Evolutionary conservation across 2,329 filamentous ascomycete genomes (phyloP), one percentile per base, ranked within the genome.

Genomic region (Gyromitra esculenta): DNA sequence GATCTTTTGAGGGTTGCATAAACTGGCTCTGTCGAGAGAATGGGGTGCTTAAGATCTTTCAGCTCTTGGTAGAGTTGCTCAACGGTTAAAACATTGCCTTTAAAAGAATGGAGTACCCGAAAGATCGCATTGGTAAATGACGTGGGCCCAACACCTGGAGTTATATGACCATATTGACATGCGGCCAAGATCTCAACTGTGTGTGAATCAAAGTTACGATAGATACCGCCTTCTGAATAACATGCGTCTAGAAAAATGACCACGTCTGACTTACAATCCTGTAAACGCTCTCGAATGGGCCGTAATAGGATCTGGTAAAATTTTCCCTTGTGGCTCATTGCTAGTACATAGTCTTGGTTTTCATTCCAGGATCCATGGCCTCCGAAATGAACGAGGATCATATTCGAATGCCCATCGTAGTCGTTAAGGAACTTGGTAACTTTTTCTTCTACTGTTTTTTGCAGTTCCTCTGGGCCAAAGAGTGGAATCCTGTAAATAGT

Each of bases 151-250:
- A 43, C 59, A 13, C 9, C 37, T 9, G 59, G 59, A 3, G 59
- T 63, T 11, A 7, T 6, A 6, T 7, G 3, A 7, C 31, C 11
- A 1, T 63, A 15, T 45, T 15, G 11, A 21, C 59, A 63, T 8
- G 59, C 59, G 6, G 59, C 39, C 15, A 63, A 15, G 13, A 63
- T 43, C 11, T 63, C 37, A n/a, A 63, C 59, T 21, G 59, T 63
- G 18, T 63, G 37, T 15, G 39, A 18, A n/a, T 63, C n/a, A 5
- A 2, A 13, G 4, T 11, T 13, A 9, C 59, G 59, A 15, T 43
- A 43, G 21, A 43, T 63, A 1, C 59, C 59, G 3, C n/a, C 59
- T 15, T 43, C 37, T 1, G 59, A 8, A 15, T 63, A 25, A 9
- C 59, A 63, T 7, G 59, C 8, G 39, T 63, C 59, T 8, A 63